Percentiles rank a stretch among this genome's conserved stretches.
These are phyloP conservation scores for Coprinopsis marcescibilis DNA, from an alignment of 768 basidiomycete genomes.

Conservation along the genomic window DNA sequence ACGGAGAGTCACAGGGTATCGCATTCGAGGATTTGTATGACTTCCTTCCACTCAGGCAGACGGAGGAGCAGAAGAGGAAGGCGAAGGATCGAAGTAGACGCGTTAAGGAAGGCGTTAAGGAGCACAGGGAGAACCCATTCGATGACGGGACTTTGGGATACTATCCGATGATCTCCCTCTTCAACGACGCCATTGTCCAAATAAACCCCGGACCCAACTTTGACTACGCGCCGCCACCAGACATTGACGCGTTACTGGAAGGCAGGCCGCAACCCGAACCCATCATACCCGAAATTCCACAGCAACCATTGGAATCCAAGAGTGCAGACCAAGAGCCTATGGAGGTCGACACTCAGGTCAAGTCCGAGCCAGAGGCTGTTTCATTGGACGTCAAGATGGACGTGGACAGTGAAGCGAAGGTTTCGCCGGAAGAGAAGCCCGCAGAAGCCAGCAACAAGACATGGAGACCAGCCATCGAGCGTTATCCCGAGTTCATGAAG, in stretches of 20 bases:
- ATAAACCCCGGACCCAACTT: slow-evolving; percentile 91
- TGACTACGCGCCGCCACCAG: slow-evolving; percentile 68
- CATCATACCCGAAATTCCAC: neutral
- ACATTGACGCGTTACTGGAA: slow-evolving; percentile 64
- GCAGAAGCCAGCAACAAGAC: slow-evolving; percentile 31
- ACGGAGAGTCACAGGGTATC: slow-evolving; percentile 76
- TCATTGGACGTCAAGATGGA: slow-evolving; percentile 6
- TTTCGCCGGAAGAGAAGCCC: too few species aligned
- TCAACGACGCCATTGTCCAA: slow-evolving; percentile 78
- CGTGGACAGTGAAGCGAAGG: slow-evolving; percentile 7
- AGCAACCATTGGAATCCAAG: slow-evolving; percentile 4
- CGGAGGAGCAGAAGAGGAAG: slow-evolving; percentile 50
- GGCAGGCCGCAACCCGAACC: slow-evolving; percentile 14
- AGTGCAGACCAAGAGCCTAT: slow-evolving; percentile 5
- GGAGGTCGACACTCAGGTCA: slow-evolving; percentile 11
- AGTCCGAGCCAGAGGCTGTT: slow-evolving; percentile 6
- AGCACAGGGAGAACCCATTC: slow-evolving; percentile 77
- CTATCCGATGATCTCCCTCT: slow-evolving; percentile 91
- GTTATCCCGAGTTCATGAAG: slow-evolving; percentile 78
- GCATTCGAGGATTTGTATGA: slow-evolving; percentile 90
- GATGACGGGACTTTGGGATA: slow-evolving; percentile 96
- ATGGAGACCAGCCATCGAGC: slow-evolving; percentile 80
- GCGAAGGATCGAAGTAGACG: slow-evolving; percentile 56
- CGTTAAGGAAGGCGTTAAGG: slow-evolving; percentile 60
- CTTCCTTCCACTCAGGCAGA: slow-evolving; percentile 74